A percentile compares a stretch with the other conserved stretches of the same genome.
These are phyloP conservation scores for Scutellaria barbata DNA, from an alignment of 257 asterid genomes.

Conservation along the genomic window DNA sequence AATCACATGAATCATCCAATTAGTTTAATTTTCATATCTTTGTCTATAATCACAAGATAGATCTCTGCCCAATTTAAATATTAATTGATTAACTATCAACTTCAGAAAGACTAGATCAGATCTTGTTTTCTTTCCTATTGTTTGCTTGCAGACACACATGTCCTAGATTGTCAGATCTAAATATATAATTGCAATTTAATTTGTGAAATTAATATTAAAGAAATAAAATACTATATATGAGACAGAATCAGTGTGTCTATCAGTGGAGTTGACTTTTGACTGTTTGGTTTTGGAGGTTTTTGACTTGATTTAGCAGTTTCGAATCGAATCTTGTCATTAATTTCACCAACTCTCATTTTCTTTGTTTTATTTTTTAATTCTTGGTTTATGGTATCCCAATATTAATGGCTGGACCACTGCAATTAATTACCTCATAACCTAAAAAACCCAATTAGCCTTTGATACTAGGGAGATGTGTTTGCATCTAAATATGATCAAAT, in stretches of 20 bases:
- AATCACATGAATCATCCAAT: too few relatives aligned
- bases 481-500: too few relatives aligned
- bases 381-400: not conserved
- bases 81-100: slow-evolving; percentile 30
- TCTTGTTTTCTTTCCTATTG: slow-evolving; percentile 43
- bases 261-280: slow-evolving; percentile 48
- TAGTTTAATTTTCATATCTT: too few relatives aligned
- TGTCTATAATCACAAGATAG: not conserved
- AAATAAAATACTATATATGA: not conserved
- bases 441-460: slow-evolving; percentile 20
- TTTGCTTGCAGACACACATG: slow-evolving; percentile 23
- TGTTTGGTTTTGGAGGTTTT: slow-evolving; percentile 33
- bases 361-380: not conserved
- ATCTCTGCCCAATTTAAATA: slow-evolving; percentile 29
- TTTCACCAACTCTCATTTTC: slow-evolving; percentile 39
- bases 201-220: not conserved
- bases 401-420: slow-evolving; percentile 22
- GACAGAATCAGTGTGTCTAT: slow-evolving; percentile 29
- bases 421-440: slow-evolving; percentile 25
- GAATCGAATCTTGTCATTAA: slow-evolving; percentile 47
- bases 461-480: too few relatives aligned
- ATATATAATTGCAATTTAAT: not conserved
- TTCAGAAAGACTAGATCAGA: slow-evolving; percentile 39
- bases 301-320: slow-evolving; percentile 35
- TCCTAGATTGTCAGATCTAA: slow-evolving; percentile 28